Evolutionary conservation across 1,284 basidiomycete species (phyloP).

Genomic region (Ceratobasidium sp.): DNA sequence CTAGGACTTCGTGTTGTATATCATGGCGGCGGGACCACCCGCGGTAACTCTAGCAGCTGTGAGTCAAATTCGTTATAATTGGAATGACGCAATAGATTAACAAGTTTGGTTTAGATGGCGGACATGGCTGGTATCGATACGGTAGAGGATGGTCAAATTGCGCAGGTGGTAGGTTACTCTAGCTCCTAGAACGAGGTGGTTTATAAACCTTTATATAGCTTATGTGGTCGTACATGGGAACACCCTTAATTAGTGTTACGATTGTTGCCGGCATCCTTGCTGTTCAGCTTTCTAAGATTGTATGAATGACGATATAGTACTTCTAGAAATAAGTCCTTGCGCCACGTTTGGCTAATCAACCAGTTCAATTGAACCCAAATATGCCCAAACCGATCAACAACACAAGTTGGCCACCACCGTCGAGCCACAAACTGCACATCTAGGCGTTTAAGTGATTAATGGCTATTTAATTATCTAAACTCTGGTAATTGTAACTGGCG

Average conservation of each 20-base stretch:
- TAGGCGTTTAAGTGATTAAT: not conserved
- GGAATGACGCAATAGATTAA: not conserved
- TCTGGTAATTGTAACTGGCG: too few species aligned
- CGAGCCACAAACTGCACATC: conserved; percentile 15
- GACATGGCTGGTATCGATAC: conserved; percentile 1
- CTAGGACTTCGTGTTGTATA: conserved; percentile 20
- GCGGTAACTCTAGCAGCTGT: conserved; percentile 10
- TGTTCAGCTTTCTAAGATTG: too few species aligned
- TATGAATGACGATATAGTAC: too few species aligned
- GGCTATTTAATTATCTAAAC: not conserved
- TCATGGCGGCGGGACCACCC: conserved; percentile 11
- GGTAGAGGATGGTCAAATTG: conserved; percentile 10
- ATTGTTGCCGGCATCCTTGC: too few species aligned
- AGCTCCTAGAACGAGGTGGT: too few species aligned
- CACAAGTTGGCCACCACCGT: conserved; percentile 22
- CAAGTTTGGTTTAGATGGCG: not conserved
- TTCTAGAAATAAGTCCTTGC: not conserved
- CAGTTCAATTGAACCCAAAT: conserved; percentile 4
- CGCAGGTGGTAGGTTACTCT: conserved; percentile 1
- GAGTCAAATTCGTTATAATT: not conserved
- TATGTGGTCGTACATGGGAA: not conserved
- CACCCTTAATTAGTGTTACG: not conserved
- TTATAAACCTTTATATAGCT: not conserved
- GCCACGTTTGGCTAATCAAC: too few species aligned
- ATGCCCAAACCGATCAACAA: conserved; percentile 10